Conservation (phyloP, 306 rosid genomes). For the Sindora glabra region DNA sequence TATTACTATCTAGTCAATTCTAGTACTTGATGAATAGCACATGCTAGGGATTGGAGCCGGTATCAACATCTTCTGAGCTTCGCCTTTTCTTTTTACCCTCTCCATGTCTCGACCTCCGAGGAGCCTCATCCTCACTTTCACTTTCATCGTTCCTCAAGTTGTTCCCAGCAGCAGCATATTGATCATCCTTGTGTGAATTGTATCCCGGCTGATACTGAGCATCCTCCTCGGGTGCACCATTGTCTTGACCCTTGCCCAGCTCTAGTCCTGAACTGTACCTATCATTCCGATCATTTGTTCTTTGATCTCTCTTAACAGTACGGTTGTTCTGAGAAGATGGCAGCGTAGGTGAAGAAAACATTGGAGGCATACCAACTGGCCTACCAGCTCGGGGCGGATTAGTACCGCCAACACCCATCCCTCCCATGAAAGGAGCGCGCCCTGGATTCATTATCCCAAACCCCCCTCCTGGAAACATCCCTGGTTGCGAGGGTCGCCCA, state of each 20-base stretch:
- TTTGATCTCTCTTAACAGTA: conserved; percentile 59
- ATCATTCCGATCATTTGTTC: conserved; percentile 61
- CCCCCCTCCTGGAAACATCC: conserved; percentile 84
- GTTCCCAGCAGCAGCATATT: conserved; percentile 35
- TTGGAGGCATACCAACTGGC: conserved; percentile 69
- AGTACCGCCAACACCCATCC: conserved; percentile 75
- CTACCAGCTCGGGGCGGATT: conserved; percentile 66
- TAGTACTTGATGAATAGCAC: conserved; percentile 8
- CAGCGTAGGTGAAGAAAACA: conserved; percentile 73
- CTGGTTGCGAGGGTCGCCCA: conserved; percentile 85
- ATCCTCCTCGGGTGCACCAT: conserved; percentile 66
- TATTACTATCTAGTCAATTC: conserved; percentile 20
- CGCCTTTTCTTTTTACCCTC: conserved; percentile 90
- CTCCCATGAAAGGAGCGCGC: conserved; percentile 90
- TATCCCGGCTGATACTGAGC: conserved; percentile 53
- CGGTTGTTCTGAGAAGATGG: conserved; percentile 59
- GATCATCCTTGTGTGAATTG: conserved; percentile 55
- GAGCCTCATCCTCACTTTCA: conserved; percentile 97
- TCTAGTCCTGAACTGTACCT: conserved; percentile 58
- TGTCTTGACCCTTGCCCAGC: conserved; percentile 67
- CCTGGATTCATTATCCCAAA: conserved; percentile 97
- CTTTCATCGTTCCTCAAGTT: conserved; percentile 66
- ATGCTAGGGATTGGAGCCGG: conserved; percentile 43
- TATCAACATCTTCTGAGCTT: conserved; percentile 43
- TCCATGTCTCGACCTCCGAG: conserved; percentile 92